Percentiles rank a stretch among this genome's conserved stretches.
These are phyloP conservation scores for Pyrenophora graminea DNA, from an alignment of 2,329 filamentous ascomycete species.

Conservation along the genomic window DNA sequence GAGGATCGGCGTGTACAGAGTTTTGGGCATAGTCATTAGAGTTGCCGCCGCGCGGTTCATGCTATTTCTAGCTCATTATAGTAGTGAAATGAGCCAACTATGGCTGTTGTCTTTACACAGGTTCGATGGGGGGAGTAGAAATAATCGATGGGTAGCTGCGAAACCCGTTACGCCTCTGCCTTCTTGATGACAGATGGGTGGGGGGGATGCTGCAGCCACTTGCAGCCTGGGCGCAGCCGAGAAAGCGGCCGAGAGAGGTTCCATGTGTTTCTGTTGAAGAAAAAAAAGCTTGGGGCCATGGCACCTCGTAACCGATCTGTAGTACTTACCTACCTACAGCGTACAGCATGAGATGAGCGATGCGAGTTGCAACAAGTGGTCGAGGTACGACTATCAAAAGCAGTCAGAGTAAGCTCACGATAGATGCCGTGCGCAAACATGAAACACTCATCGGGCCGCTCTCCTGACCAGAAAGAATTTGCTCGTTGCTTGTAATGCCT, in stretches of 20 bases:
- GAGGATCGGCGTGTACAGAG: constrained; percentile 17
- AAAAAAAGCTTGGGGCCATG: constrained; percentile 2
- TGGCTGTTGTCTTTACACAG: neutral
- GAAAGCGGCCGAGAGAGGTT: constrained; percentile 19
- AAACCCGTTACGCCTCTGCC: neutral
- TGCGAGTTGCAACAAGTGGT: no score
- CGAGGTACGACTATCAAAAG: no score
- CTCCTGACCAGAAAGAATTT: no score
- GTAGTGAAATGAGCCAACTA: neutral
- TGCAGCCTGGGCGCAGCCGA: constrained; percentile 25
- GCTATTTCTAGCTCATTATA: constrained; percentile 10
- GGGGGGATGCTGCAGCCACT: constrained; percentile 17
- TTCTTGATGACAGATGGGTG: constrained; percentile 24
- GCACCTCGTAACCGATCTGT: neutral
- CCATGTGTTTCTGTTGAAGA: constrained; percentile 8
- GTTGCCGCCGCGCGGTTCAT: constrained; percentile 5
- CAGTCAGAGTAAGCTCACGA: no score
- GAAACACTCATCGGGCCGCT: no score
- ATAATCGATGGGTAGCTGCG: neutral
- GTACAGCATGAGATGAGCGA: neutral
- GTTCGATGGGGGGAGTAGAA: neutral
- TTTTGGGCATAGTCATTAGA: neutral
- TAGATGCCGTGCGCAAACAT: no score
- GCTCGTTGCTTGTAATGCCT: no score
- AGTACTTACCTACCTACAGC: neutral